These are phyloP conservation scores for Cytidiella melzeri DNA, from an alignment of 768 basidiomycete species.

Conservation along the genomic window DNA sequence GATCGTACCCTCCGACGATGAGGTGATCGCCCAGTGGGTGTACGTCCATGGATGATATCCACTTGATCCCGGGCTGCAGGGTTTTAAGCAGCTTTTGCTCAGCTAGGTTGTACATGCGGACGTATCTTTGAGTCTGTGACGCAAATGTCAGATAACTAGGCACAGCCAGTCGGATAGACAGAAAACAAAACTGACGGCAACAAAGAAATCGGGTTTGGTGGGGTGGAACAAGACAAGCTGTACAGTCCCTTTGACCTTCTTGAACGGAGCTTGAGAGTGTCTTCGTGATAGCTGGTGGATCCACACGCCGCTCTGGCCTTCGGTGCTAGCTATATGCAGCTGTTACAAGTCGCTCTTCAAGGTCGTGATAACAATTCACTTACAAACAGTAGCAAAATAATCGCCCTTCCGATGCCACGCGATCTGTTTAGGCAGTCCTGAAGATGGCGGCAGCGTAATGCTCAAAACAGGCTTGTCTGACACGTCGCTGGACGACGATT, in stretches of 20 bases:
- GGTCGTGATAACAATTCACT: slow-evolving; percentile 30
- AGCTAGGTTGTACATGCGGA: slow-evolving; percentile 90
- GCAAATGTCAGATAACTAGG: background rate
- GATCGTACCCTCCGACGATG: slow-evolving; percentile 96
- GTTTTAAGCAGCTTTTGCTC: slow-evolving; percentile 93
- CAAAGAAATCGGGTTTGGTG: slow-evolving; percentile 91
- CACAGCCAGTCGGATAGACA: slow-evolving; percentile 11
- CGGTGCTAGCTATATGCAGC: slow-evolving; percentile 41
- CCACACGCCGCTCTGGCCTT: slow-evolving; percentile 80
- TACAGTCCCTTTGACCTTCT: slow-evolving; percentile 85
- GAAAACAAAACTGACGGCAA: slow-evolving; percentile 61
- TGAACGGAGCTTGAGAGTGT: slow-evolving; percentile 97
- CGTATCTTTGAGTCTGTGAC: slow-evolving; percentile 87
- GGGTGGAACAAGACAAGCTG: slow-evolving; percentile 96
- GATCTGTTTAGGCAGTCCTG: slow-evolving; percentile 73
- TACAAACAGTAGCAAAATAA: slow-evolving; percentile 92
- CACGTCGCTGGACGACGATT: slow-evolving; percentile 38
- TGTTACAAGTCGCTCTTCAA: background rate
- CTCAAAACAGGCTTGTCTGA: slow-evolving; percentile 55
- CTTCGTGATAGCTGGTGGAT: slow-evolving; percentile 93
- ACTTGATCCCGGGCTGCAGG: slow-evolving; percentile 88
- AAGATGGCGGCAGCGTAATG: slow-evolving; percentile 53
- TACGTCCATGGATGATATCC: slow-evolving; percentile 97
- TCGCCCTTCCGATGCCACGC: slow-evolving; percentile 94
- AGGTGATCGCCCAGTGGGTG: slow-evolving; percentile 96